These are phyloP conservation scores for Yarrowia sp. DNA, from an alignment of 805 yeast species.

Conservation along the genomic window DNA sequence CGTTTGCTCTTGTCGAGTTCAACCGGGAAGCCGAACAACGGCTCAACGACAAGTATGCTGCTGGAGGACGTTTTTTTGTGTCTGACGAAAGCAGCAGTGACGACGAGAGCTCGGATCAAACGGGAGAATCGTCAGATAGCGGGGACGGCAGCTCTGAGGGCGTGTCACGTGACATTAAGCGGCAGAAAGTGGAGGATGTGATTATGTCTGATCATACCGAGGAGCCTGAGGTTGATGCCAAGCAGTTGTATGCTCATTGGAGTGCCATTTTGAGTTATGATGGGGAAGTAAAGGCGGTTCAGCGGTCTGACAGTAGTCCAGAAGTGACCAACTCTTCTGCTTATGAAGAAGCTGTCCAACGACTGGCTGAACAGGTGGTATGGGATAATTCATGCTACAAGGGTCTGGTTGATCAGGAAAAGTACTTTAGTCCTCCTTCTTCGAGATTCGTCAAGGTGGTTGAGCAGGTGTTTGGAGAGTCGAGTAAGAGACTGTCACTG, in stretches of 20 bases:
- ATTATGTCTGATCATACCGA: background rate
- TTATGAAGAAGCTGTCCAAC: conserved; percentile 28
- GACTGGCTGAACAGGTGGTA: conserved; percentile 38
- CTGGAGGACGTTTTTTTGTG: conserved; percentile 90
- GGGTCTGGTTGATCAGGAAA: background rate
- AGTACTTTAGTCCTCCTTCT: background rate
- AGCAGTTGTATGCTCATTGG: conserved; percentile 10
- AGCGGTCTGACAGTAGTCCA: background rate
- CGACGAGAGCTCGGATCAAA: conserved; percentile 34
- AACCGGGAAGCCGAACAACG: conserved; percentile 77
- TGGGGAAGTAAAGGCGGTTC: background rate
- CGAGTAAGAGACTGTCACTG: conserved; percentile 8
- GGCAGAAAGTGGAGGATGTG: conserved; percentile 1
- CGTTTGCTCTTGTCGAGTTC: conserved; percentile 56
- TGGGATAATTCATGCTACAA: conserved; percentile 22
- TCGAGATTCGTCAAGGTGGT: conserved; percentile 10
- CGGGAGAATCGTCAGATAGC: background rate
- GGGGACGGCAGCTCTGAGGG: background rate
- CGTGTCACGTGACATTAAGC: background rate
- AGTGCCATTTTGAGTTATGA: background rate
- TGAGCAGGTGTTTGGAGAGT: conserved; percentile 12
- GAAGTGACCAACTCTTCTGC: background rate
- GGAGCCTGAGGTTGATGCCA: conserved; percentile 19
- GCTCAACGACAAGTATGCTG: conserved; percentile 84
- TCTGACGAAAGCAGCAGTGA: conserved; percentile 42